Evolutionary conservation across 805 yeast species (phyloP).

Genomic region (Metschnikowia borealis): DNA sequence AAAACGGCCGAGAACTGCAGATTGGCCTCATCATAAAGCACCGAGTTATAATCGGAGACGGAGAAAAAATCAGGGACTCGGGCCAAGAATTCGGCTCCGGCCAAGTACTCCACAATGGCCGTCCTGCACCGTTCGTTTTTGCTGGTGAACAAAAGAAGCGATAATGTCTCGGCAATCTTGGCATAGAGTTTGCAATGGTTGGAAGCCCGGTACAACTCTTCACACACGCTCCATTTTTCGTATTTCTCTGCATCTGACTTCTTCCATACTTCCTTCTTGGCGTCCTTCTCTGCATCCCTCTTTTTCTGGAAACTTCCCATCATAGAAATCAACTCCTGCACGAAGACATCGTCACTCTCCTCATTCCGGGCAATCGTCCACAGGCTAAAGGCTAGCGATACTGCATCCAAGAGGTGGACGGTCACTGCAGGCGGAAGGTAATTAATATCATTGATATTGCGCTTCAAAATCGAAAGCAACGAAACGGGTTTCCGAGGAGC

Average conservation of each 20-base stretch:
- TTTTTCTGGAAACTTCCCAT: conserved; percentile 12
- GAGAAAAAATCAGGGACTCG: conserved; percentile 30
- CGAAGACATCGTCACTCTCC: conserved; percentile 46
- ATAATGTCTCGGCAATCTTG: conserved; percentile 69
- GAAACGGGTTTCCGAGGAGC: conserved; percentile 26
- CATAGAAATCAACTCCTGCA: conserved; percentile 35
- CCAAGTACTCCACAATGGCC: conserved; percentile 42
- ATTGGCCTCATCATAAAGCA: conserved; percentile 44
- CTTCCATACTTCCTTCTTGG: too few species aligned
- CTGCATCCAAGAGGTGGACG: conserved; percentile 64
- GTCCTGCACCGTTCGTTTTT: conserved; percentile 38
- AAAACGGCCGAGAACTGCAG: conserved; percentile 46
- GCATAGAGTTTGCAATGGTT: conserved; percentile 58
- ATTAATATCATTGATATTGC: conserved; percentile 48
- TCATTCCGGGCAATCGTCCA: conserved; percentile 65
- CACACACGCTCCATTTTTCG: conserved; percentile 1
- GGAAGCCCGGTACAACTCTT: conserved; percentile 36
- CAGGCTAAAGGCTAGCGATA: conserved; percentile 69
- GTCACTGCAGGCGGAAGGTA: conserved; percentile 60
- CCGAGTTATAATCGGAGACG: conserved; percentile 44
- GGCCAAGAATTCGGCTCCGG: conserved; percentile 32
- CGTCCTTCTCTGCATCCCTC: too few species aligned
- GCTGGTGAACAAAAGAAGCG: conserved; percentile 63
- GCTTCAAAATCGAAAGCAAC: conserved; percentile 52
- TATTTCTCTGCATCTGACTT: too few species aligned